A percentile compares a stretch with the other conserved stretches of the same genome.
These are phyloP conservation scores for Marasmius fiardii DNA, from an alignment of 1,284 basidiomycete species.

Conservation along the genomic window DNA sequence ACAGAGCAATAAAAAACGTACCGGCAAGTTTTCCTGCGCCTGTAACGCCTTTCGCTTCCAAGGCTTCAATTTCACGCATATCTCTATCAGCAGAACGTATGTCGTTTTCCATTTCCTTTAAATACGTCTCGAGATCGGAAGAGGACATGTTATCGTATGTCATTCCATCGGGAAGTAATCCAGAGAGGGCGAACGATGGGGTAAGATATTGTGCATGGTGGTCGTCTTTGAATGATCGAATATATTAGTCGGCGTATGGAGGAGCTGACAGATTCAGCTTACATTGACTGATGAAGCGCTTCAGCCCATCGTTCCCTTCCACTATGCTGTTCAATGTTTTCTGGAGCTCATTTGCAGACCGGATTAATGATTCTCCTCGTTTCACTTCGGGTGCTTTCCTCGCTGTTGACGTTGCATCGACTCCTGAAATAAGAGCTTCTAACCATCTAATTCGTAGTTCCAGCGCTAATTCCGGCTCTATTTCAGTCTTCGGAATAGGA, in stretches of 20 bases:
- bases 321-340: constrained; percentile 51
- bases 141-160: constrained; percentile 61
- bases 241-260: background rate
- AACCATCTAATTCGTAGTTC: constrained; percentile 74
- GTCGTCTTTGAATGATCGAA: constrained; percentile 47
- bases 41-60: constrained; percentile 68
- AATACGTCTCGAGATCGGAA: constrained; percentile 64
- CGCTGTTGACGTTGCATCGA: constrained; percentile 29
- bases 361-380: constrained; percentile 50
- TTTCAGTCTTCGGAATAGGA: constrained; percentile 23
- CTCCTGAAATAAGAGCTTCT: constrained; percentile 69
- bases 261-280: constrained; percentile 22
- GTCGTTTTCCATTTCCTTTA: constrained; percentile 77
- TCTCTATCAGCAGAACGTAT: constrained; percentile 77
- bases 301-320: constrained; percentile 64
- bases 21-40: constrained; percentile 68
- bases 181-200: constrained; percentile 69
- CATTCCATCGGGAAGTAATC: constrained; percentile 45
- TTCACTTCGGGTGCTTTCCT: constrained; percentile 29
- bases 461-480: constrained; percentile 63
- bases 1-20: constrained; percentile 22
- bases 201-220: constrained; percentile 70
- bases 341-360: constrained; percentile 60
- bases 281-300: constrained; percentile 74
- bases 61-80: constrained; percentile 66